Conservation (phyloP, 2,329 filamentous ascomycete species). For the Colletotrichum eremochloae region DNA sequence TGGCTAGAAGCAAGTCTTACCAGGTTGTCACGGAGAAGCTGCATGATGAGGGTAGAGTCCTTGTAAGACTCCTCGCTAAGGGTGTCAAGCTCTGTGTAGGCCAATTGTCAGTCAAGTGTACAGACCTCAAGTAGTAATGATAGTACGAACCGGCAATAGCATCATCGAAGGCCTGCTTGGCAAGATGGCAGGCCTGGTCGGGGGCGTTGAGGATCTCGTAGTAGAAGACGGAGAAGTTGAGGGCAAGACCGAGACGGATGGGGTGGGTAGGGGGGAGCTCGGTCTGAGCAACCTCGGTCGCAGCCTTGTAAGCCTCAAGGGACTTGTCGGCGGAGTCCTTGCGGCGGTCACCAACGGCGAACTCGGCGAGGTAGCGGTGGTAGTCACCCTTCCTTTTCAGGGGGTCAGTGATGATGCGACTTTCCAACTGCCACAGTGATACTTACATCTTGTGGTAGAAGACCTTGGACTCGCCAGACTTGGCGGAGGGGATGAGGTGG, state of each 20-base stretch:
- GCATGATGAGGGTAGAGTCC: constrained; percentile 99
- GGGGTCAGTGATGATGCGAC: constrained; percentile 5
- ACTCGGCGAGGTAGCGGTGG: constrained; percentile 98
- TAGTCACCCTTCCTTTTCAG: constrained; percentile 94
- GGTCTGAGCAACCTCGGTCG: constrained; percentile 90
- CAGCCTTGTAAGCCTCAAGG: constrained; percentile 95
- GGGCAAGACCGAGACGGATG: constrained; percentile 90
- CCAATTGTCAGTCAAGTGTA: constrained; percentile 44
- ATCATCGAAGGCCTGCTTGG: constrained; percentile 96
- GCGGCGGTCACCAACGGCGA: constrained; percentile 93
- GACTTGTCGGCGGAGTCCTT: constrained; percentile 95
- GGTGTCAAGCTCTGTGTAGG: constrained; percentile 85
- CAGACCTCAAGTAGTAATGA: background rate
- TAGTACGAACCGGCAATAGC: constrained; percentile 80
- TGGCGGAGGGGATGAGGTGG: constrained; percentile 93
- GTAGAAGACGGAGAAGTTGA: constrained; percentile 99
- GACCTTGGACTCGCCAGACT: constrained; percentile 98
- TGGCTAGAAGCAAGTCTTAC: constrained; percentile 62
- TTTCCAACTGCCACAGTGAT: constrained; percentile 9
- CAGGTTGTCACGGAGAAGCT: constrained; percentile 96
- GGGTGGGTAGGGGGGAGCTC: constrained; percentile 93
- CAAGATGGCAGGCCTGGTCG: constrained; percentile 97
- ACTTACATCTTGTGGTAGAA: constrained; percentile 99
- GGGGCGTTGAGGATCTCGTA: constrained; percentile 99
- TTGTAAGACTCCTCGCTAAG: constrained; percentile 99